phyloP scores from a whole-genome alignment of 208 protist species.

The Trypanosoma brucei region DNA sequence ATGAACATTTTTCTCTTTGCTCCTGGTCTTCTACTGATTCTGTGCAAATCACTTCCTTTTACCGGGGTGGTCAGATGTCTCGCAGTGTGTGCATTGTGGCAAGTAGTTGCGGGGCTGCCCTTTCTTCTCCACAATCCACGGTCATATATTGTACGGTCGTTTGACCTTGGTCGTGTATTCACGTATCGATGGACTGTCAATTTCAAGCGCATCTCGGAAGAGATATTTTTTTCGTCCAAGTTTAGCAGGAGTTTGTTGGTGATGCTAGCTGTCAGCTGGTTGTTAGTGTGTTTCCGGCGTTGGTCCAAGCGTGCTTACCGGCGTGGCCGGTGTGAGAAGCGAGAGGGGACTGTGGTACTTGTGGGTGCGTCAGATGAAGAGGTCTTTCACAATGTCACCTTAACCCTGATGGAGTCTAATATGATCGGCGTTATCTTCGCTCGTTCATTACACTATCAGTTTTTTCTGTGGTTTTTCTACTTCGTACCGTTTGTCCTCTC shows the following conservation, averaged over 20 bases:
- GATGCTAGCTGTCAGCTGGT: slow-evolving; percentile 43
- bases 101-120: slow-evolving; percentile 53
- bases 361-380: slow-evolving; percentile 14
- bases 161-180: slow-evolving; percentile 73
- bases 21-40: slow-evolving; percentile 79
- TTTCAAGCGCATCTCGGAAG: slow-evolving; percentile 66
- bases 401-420: slow-evolving; percentile 86
- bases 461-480: slow-evolving; percentile 92
- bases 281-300: slow-evolving; percentile 46
- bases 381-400: slow-evolving; percentile 34
- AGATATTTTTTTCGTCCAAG: slow-evolving; percentile 38
- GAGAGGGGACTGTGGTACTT: slow-evolving; percentile 2
- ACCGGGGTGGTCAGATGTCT: slow-evolving; percentile 59
- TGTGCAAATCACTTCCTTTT: slow-evolving; percentile 45
- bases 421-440: slow-evolving; percentile 86
- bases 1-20: slow-evolving; percentile 95
- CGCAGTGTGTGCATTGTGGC: slow-evolving; percentile 40
- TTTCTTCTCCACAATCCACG: slow-evolving; percentile 51
- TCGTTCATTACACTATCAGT: slow-evolving; percentile 92
- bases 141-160: slow-evolving; percentile 49
- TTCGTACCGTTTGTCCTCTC: slow-evolving; percentile 64
- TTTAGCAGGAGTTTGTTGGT: slow-evolving; percentile 43
- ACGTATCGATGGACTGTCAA: slow-evolving; percentile 69
- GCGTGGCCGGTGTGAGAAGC: slow-evolving; percentile 4
- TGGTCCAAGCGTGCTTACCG: slow-evolving; percentile 36